Conservation (phyloP, 2,329 filamentous ascomycete genomes). For the Raffaelea albimanens region DNA sequence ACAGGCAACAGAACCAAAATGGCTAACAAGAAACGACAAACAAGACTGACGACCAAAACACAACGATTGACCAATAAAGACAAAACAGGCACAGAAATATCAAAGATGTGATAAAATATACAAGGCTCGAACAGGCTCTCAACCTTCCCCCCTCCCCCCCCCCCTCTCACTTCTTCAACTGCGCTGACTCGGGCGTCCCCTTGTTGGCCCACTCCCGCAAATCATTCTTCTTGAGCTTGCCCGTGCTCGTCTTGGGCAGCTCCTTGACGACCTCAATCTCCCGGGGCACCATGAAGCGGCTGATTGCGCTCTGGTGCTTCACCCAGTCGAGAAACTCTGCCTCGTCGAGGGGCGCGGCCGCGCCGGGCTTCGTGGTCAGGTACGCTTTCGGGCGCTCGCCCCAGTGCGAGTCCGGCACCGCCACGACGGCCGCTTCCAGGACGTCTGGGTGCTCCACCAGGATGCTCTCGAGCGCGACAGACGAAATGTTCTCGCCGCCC, state of each 20-base stretch:
- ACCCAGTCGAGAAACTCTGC: slow-evolving; percentile 80
- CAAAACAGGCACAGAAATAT: neutral
- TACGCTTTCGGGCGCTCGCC: slow-evolving; percentile 95
- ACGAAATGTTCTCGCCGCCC: slow-evolving; percentile 95
- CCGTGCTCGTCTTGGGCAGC: slow-evolving; percentile 92
- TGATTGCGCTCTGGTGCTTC: slow-evolving; percentile 68
- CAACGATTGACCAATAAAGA: too few relatives aligned
- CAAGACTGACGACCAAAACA: too few relatives aligned
- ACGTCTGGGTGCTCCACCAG: slow-evolving; percentile 80
- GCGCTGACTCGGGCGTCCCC: slow-evolving; percentile 7
- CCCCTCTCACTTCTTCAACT: neutral
- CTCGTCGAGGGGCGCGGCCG: slow-evolving; percentile 32
- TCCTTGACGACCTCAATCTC: slow-evolving; percentile 73
- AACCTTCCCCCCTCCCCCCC: too few relatives aligned
- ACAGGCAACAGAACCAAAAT: too few relatives aligned
- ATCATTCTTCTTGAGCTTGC: slow-evolving; percentile 94
- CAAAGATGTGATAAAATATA: neutral
- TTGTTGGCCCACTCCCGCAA: slow-evolving; percentile 66
- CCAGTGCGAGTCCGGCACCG: slow-evolving; percentile 82
- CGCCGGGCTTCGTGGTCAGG: slow-evolving; percentile 59
- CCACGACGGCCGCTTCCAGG: slow-evolving; percentile 85
- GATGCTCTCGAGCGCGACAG: slow-evolving; percentile 83
- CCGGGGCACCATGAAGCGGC: slow-evolving; percentile 76
- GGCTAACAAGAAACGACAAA: too few relatives aligned
- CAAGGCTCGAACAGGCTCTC: neutral